These are phyloP conservation scores for Lepiota brunneoincarnata DNA, from an alignment of 768 basidiomycete genomes.

Conservation along the genomic window DNA sequence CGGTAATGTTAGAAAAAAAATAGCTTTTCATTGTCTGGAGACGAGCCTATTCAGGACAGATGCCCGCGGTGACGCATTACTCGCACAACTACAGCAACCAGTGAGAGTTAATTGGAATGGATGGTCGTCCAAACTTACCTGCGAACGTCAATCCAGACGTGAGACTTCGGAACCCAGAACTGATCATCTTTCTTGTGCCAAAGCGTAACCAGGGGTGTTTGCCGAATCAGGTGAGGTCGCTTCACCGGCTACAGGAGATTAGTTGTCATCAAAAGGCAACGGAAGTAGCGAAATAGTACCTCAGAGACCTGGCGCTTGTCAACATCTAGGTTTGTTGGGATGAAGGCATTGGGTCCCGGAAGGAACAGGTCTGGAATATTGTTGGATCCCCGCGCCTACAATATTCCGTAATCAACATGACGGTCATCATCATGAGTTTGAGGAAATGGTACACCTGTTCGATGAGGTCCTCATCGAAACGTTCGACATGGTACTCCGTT, in stretches of 20 bases:
- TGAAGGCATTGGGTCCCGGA: conserved; percentile 86
- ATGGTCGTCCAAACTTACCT: conserved; percentile 41
- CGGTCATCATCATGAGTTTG: conserved; percentile 3
- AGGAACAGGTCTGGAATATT: conserved; percentile 69
- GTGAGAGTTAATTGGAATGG: background rate
- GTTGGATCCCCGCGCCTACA: conserved; percentile 62
- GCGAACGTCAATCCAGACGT: conserved; percentile 70
- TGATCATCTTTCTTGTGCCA: conserved; percentile 99
- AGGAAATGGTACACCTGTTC: conserved; percentile 35
- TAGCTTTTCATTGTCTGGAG: background rate
- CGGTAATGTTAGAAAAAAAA: background rate
- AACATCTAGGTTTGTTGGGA: conserved; percentile 83
- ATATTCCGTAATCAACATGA: conserved; percentile 5
- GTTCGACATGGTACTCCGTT: conserved; percentile 79
- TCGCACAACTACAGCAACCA: conserved; percentile 42
- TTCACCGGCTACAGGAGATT: conserved; percentile 54
- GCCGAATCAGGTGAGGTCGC: conserved; percentile 72
- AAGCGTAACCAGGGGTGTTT: conserved; percentile 68
- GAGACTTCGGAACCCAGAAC: conserved; percentile 94
- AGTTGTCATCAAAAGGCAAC: conserved; percentile 5
- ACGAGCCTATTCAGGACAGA: conserved; percentile 70
- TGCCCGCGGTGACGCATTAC: conserved; percentile 62
- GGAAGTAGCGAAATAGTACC: conserved; percentile 35
- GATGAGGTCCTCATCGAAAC: conserved; percentile 62
- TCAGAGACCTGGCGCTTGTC: conserved; percentile 67